These are phyloP conservation scores for Panicum miliaceum DNA, from an alignment of 176 grass and related monocot species.

Conservation along the genomic window DNA sequence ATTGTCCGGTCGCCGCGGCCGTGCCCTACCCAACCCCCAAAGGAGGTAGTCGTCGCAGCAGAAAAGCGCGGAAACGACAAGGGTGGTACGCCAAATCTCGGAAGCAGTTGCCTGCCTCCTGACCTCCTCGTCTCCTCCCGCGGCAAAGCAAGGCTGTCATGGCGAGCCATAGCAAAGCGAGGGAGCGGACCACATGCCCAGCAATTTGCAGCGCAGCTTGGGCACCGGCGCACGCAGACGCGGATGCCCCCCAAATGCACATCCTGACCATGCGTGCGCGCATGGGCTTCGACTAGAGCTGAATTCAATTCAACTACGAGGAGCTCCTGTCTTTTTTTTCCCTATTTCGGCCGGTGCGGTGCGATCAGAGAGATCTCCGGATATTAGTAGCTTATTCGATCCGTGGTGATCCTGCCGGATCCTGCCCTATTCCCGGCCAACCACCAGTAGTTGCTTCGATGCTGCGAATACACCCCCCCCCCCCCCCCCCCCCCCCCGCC, in stretches of 20 bases:
- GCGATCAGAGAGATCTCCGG: slow-evolving; percentile 35
- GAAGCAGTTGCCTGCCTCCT: slow-evolving; percentile 17
- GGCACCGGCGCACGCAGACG: neutral
- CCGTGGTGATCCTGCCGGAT: slow-evolving; percentile 51
- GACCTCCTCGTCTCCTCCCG: neutral
- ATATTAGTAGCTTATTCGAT: slow-evolving; percentile 35
- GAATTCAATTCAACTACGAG: neutral
- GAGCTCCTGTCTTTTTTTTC: neutral
- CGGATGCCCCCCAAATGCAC: slow-evolving; percentile 19
- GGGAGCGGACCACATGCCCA: slow-evolving; percentile 28
- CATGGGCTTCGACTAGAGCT: neutral
- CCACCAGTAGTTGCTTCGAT: slow-evolving; percentile 32
- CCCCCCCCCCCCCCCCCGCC: too few relatives aligned
- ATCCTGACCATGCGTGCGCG: slow-evolving; percentile 3
- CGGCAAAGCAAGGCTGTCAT: slow-evolving; percentile 43
- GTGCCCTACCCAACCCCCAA: neutral
- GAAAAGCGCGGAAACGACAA: slow-evolving; percentile 22
- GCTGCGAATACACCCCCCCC: slow-evolving; percentile 23
- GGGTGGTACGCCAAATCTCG: slow-evolving; percentile 41
- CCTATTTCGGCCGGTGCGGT: neutral
- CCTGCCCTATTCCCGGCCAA: slow-evolving; percentile 45
- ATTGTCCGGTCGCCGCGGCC: neutral
- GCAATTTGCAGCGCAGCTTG: slow-evolving; percentile 25
- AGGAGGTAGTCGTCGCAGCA: neutral
- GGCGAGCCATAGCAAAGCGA: neutral